Conservation (phyloP, 352 stramenopile species). For the Saprolegnia diclina region DNA sequence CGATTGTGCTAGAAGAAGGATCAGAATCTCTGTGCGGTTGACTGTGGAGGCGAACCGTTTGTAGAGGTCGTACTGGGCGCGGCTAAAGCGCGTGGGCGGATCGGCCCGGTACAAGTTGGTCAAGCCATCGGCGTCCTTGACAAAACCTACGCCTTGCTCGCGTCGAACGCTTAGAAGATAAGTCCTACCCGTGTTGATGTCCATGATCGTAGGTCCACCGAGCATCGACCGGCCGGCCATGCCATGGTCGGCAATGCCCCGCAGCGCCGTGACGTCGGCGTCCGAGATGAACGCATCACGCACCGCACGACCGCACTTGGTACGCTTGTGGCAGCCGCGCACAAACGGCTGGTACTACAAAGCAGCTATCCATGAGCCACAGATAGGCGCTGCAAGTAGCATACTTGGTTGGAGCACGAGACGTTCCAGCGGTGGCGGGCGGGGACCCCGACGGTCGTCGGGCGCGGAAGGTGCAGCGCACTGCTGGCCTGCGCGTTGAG, state of each 20-base stretch:
- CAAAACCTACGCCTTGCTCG: constrained; percentile 38
- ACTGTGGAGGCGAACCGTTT: constrained; percentile 33
- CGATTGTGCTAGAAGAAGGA: constrained; percentile 43
- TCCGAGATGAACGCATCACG: constrained; percentile 67
- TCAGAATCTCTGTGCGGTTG: neutral
- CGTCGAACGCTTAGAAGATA: neutral
- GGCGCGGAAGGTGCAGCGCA: neutral
- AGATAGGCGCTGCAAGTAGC: neutral
- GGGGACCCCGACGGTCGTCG: neutral
- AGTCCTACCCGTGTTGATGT: constrained; percentile 72
- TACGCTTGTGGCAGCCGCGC: constrained; percentile 58
- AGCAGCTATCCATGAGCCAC: neutral
- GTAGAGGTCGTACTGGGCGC: constrained; percentile 81
- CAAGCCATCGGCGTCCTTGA: constrained; percentile 80
- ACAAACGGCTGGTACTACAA: constrained; percentile 37
- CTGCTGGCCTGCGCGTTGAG: neutral
- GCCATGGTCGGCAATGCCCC: constrained; percentile 73
- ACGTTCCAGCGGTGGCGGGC: constrained; percentile 24
- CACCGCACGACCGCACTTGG: constrained; percentile 61
- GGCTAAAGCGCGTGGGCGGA: constrained; percentile 54
- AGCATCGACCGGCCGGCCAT: constrained; percentile 68
- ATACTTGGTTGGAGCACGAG: constrained; percentile 24
- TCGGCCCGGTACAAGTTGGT: constrained; percentile 84
- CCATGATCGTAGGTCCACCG: constrained; percentile 88
- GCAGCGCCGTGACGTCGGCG: constrained; percentile 60